Evolutionary conservation across 83 land plant species (phyloP).

Genomic region (Thuja plicata): DNA sequence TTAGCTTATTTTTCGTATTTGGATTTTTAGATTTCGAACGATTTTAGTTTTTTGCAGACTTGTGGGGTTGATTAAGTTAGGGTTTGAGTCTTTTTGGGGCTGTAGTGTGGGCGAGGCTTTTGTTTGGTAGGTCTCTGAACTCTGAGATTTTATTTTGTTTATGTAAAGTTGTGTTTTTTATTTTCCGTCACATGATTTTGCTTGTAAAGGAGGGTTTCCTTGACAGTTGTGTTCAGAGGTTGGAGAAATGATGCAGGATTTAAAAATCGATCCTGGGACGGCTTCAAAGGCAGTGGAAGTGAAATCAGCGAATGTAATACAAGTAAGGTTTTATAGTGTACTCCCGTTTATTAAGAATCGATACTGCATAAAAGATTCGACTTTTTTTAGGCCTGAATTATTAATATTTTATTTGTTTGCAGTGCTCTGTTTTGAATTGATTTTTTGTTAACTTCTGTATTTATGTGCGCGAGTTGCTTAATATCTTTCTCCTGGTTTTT

Average conservation of each 20-base stretch:
- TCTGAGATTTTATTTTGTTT: not conserved
- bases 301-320: not conserved
- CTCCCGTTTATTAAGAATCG: not conserved
- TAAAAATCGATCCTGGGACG: constrained; percentile 19
- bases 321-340: constrained; percentile 1
- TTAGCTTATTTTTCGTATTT: not conserved
- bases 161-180: not conserved
- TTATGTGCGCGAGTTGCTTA: not conserved
- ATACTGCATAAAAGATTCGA: not conserved
- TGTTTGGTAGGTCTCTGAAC: not conserved
- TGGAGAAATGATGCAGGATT: constrained; percentile 23
- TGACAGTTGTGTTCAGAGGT: constrained; percentile 18
- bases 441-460: too few species aligned
- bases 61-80: not conserved
- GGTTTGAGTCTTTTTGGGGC: not conserved
- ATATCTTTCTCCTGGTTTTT: not conserved
- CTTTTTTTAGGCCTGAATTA: not conserved
- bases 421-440: too few species aligned
- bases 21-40: not conserved
- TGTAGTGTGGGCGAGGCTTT: not conserved
- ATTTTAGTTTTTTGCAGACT: not conserved
- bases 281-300: not conserved
- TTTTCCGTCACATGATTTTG: not conserved
- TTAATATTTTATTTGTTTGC: too few species aligned
- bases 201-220: not conserved